Evolutionary conservation across 2,329 filamentous ascomycete genomes (phyloP).

Genomic region (Talaromyces piceae): DNA sequence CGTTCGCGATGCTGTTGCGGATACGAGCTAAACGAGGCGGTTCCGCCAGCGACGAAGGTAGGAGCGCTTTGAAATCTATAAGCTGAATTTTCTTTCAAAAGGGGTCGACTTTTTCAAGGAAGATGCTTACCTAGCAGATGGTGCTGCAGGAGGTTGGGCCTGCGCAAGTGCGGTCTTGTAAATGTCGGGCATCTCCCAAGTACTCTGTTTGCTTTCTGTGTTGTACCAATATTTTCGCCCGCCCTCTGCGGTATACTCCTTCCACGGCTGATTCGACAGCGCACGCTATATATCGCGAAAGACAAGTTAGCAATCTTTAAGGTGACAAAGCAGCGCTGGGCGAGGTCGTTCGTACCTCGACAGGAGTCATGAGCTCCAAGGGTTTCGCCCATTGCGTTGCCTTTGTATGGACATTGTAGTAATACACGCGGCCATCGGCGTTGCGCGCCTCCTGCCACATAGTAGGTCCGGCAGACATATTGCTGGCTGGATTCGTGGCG

Average conservation of each 20-base stretch:
- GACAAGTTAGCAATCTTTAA: background rate
- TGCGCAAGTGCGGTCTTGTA: conserved; percentile 69
- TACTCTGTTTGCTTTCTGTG: conserved; percentile 81
- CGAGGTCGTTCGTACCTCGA: conserved; percentile 56
- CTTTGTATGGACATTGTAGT: conserved; percentile 81
- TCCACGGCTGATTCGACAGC: conserved; percentile 78
- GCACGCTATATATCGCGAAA: conserved; percentile 59
- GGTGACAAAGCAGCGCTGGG: conserved; percentile 1
- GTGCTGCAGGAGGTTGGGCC: conserved; percentile 36
- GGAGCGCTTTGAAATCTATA: conserved; percentile 27
- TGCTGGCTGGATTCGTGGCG: conserved; percentile 50
- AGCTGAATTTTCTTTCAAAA: background rate
- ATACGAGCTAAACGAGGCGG: conserved; percentile 36
- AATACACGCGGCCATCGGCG: conserved; percentile 78
- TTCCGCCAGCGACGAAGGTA: conserved; percentile 55
- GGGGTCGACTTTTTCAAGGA: background rate
- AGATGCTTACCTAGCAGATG: conserved; percentile 39
- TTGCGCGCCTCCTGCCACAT: conserved; percentile 77
- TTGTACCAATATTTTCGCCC: conserved; percentile 96
- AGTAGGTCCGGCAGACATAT: conserved; percentile 44
- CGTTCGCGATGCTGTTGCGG: conserved; percentile 39
- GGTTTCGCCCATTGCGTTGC: conserved; percentile 93
- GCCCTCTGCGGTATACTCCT: conserved; percentile 79
- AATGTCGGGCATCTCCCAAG: conserved; percentile 85
- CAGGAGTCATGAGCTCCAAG: conserved; percentile 73